Percentiles rank a stretch among this genome's conserved stretches.
phyloP scores from a whole-genome alignment of 768 basidiomycete genomes.

The Paxillus involutus region DNA sequence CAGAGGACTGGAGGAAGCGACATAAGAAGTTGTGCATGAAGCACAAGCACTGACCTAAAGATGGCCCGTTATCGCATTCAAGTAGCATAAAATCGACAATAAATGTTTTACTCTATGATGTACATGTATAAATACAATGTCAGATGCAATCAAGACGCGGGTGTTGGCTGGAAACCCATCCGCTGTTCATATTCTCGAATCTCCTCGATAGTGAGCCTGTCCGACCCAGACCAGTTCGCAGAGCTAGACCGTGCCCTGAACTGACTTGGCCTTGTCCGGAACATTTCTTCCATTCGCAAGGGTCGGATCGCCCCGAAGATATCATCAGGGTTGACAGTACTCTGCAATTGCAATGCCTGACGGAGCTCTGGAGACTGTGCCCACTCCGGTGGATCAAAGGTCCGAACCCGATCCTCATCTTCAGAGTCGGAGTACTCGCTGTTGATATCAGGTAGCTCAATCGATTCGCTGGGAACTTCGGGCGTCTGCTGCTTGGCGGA shows the following conservation, averaged over 20 bases:
- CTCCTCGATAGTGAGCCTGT: conserved; percentile 81
- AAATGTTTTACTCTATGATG: not conserved
- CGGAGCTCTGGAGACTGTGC: conserved; percentile 87
- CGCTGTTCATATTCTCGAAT: conserved; percentile 83
- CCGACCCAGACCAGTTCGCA: conserved; percentile 95
- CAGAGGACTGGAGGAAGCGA: conserved; percentile 26
- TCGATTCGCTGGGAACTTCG: conserved; percentile 67
- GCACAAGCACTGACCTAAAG: not conserved
- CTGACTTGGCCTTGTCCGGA: conserved; percentile 71
- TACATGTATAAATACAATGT: conserved; percentile 11
- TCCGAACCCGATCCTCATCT: conserved; percentile 75
- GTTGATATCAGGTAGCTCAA: conserved; percentile 93
- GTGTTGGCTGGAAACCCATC: conserved; percentile 74
- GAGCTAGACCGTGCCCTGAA: conserved; percentile 92
- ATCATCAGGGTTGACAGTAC: conserved; percentile 85
- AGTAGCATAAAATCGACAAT: not conserved
- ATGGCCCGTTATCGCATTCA: not conserved
- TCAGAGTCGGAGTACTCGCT: conserved; percentile 98
- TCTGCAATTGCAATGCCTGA: conserved; percentile 77
- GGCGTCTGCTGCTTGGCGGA: conserved; percentile 52
- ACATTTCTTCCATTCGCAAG: conserved; percentile 91
- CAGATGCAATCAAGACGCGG: conserved; percentile 14
- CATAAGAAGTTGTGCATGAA: conserved; percentile 30
- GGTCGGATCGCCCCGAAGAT: conserved; percentile 90
- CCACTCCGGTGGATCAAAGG: conserved; percentile 83